Evolutionary conservation across 106 monocot species (phyloP), one percentile per base, ranked within the genome.

Genomic region (Acorus gramineus): DNA sequence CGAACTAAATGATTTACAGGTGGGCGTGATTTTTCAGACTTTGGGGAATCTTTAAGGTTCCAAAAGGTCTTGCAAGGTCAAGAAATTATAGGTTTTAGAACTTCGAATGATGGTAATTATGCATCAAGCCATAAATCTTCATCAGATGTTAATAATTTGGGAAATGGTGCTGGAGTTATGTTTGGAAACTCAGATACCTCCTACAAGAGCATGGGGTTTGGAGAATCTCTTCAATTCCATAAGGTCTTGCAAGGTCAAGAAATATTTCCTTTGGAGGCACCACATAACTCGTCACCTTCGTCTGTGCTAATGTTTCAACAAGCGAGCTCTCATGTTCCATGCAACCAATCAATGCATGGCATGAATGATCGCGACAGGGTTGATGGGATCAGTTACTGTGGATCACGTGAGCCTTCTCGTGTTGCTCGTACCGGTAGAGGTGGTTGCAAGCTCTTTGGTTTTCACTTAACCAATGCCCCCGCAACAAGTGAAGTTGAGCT

Each of bases 361-460:
- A 28, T 28, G 28, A 28, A 28, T 28, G 10, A 56, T 42, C 7
- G 12, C 8, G 56, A 66, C 2, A 3, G 1, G 3, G 44, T 2
- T 0, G 44, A 66, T 14, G 55, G 11, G 7, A 46, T 2, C 44
- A 12, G 12, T 44, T n/a, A 5, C 9, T 11, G 9, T 46, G 6
- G 10, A 44, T 6, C 66, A 28, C 0, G 5, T 0, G 8, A 44
- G 28, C 28, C 28, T 28, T 28, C 28, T 28, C 28, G 28, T 28
- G 28, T 28, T 28, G 28, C 28, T 49, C 2, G 57, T 14, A 12
- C n/a, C 53, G 56, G 64, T 53, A 52, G 52, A 53, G 85, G 55
- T 14, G 66, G 77, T 46, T 92, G 87, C 70, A 88, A 71, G 55
- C 78, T 98, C 67, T 98, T 98, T 68, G 96, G 96, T n/a, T 91